Evolutionary conservation across 345 rosid genomes (phyloP).

Genomic region (Citrus mangshanensis): DNA sequence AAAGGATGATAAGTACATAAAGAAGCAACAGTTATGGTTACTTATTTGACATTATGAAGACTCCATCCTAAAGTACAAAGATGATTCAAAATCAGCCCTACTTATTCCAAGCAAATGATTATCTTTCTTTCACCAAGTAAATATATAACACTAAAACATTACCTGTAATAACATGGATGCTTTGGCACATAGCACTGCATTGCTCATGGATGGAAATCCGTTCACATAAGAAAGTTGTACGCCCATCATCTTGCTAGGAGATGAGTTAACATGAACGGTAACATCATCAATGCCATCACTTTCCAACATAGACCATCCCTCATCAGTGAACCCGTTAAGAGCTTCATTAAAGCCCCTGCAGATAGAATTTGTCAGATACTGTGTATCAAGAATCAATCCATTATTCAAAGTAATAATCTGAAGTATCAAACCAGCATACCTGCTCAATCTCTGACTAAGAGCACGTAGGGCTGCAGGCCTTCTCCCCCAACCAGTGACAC

Average conservation of each 20-base stretch:
- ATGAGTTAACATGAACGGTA: conserved; percentile 81
- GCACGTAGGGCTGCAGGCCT: conserved; percentile 92
- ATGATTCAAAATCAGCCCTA: not conserved
- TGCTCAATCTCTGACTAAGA: conserved; percentile 86
- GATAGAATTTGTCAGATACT: conserved; percentile 13
- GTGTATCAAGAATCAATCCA: not conserved
- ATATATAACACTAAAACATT: not conserved
- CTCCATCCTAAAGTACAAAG: not conserved
- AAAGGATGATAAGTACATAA: not conserved
- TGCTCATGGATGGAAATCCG: conserved; percentile 74
- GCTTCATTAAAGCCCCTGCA: conserved; percentile 96
- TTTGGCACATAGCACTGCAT: conserved; percentile 81
- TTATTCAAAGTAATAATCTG: not conserved
- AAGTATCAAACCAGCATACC: conserved; percentile 32
- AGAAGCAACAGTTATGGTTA: conserved; percentile 2
- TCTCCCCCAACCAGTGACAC: conserved; percentile 81
- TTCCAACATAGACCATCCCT: conserved; percentile 94
- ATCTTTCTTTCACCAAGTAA: not conserved
- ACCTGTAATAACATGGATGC: conserved; percentile 98
- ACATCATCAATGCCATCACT: conserved; percentile 94
- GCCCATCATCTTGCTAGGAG: conserved; percentile 86
- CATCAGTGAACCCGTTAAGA: conserved; percentile 86
- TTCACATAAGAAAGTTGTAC: conserved; percentile 57
- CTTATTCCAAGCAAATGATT: not conserved
- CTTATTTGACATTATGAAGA: not conserved